Evolutionary conservation across 225 moss, liverwort and hornwort genomes (phyloP), one percentile per base, ranked within the genome.

Genomic region (Physcomitrium patens): DNA sequence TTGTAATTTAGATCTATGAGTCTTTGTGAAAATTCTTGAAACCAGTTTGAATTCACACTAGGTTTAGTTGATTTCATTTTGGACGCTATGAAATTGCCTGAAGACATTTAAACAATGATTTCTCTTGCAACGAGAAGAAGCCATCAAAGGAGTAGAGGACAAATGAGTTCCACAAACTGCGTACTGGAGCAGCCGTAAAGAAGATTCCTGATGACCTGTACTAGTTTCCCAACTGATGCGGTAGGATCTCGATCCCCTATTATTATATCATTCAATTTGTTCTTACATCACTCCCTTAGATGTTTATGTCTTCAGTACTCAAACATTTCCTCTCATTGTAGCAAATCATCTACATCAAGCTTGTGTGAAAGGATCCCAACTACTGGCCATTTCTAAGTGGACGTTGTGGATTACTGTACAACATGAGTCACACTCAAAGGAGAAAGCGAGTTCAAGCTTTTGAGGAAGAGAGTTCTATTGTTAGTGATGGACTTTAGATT

Each of bases 201-300:
- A 83, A 80, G 83, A 86, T 68, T 80, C 71, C 83, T 12, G 83
- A 83, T 19, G 86, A 83, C 59, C 68, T 83, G 26, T 86, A 86
- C 60, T 86, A 86, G 77, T 45, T 67, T 67, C 19, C 45, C 28
- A 52, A 10, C 26, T 52, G 19, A 67, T 22, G 27, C 73, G 83
- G 76, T 83, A 76, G 58, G 43, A 50, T 45, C 2, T 28, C n/a
- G 45, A 67, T 27, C 17, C 65, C 1, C 6, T 10, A 3, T 10
- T 15, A 47, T 71, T 18, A 18, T 18, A n/a, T 17, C 28, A 10
- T 47, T 49, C 14, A 12, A 42, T 56, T 18, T 43, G 1, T 60
- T 74, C 55, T 56, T 59, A 24, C 57, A 17, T 65, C 63, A 58
- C 17, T 51, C n/a, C 20, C 27, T 70, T 45, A 7, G 18, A 59